phyloP scores from a whole-genome alignment of 192 early-diverging fungal species.

The Podila horticola region DNA sequence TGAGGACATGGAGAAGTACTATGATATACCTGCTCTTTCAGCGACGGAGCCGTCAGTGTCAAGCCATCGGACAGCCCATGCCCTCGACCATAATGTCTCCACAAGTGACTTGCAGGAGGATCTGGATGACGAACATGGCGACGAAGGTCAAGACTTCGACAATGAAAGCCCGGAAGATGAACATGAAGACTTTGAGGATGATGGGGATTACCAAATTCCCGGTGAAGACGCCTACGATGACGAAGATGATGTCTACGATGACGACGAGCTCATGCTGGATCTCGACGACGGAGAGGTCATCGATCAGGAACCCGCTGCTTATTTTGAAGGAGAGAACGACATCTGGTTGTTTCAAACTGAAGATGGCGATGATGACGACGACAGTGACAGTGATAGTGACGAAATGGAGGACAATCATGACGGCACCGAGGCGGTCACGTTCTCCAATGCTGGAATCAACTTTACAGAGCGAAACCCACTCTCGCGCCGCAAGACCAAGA shows the following conservation, averaged over 20 bases:
- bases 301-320: neutral
- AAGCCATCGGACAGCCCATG: neutral
- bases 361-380: conserved; percentile 26
- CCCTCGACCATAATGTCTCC: no score
- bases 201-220: no score
- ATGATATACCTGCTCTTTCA: neutral
- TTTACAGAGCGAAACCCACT: no score
- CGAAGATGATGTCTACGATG: no score
- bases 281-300: no score
- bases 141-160: conserved; percentile 7
- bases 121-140: neutral
- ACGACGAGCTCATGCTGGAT: no score
- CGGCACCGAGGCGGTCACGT: no score
- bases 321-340: neutral
- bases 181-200: conserved; percentile 2
- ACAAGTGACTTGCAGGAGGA: no score
- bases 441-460: no score
- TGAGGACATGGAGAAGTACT: neutral
- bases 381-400: neutral
- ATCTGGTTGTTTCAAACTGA: conserved; percentile 16
- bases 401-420: neutral
- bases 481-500: no score
- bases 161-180: conserved; percentile 5
- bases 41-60: neutral
- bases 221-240: no score